These are phyloP conservation scores for Priceomyces melissophilus DNA, from an alignment of 805 yeast genomes.

Conservation along the genomic window DNA sequence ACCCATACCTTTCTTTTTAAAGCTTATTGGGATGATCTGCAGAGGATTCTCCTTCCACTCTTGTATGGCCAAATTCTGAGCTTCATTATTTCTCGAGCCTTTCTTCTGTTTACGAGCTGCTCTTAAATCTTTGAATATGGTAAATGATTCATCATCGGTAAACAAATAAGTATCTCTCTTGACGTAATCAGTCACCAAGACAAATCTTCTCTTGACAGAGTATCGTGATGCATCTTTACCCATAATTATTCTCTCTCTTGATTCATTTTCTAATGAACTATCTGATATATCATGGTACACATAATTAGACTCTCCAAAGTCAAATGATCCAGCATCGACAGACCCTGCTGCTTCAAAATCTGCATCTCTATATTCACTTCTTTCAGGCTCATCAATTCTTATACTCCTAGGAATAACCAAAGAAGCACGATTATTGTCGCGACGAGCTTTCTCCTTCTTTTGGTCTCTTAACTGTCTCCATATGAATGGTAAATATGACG, in stretches of 20 bases:
- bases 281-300: slow-evolving; percentile 19
- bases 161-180: slow-evolving; percentile 27
- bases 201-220: slow-evolving; percentile 24
- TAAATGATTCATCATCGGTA: slow-evolving; percentile 25
- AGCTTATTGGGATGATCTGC: slow-evolving; percentile 31
- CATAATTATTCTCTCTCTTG: slow-evolving; percentile 14
- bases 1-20: slow-evolving; percentile 31
- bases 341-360: neutral
- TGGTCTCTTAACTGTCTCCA: slow-evolving; percentile 25
- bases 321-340: neutral
- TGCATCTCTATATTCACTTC: neutral
- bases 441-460: neutral
- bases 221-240: slow-evolving; percentile 17
- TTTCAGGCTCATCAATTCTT: neutral
- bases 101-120: slow-evolving; percentile 14
- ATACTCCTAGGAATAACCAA: too few relatives aligned
- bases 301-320: slow-evolving; percentile 3
- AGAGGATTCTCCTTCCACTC: slow-evolving; percentile 1
- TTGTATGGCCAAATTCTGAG: neutral
- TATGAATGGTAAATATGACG: slow-evolving; percentile 35
- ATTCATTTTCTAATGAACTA: slow-evolving; percentile 9
- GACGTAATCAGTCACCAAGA: slow-evolving; percentile 33
- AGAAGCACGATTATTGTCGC: too few relatives aligned
- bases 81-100: slow-evolving; percentile 1
- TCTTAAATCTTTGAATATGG: slow-evolving; percentile 25